Percentiles rank a stretch among this genome's conserved stretches.
These are phyloP conservation scores for Meyerozyma smithsonii DNA, from an alignment of 1,139 yeast species.

Conservation along the genomic window DNA sequence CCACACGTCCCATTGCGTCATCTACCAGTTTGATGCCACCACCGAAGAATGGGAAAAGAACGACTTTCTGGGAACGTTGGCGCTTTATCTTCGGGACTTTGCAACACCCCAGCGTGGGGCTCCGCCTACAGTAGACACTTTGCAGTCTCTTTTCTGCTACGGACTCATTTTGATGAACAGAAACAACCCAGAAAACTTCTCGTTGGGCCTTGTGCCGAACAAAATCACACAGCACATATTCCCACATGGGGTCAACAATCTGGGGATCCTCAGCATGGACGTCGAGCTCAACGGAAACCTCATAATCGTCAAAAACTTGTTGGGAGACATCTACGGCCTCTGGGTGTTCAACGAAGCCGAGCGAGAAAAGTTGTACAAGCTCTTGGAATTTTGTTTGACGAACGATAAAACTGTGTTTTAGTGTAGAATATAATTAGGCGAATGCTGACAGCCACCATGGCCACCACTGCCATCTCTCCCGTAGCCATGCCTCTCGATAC, in stretches of 20 bases:
- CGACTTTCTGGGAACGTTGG: constrained; percentile 77
- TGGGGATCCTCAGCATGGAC: constrained; percentile 52
- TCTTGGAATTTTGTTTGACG: constrained; percentile 55
- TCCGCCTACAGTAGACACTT: constrained; percentile 28
- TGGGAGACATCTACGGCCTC: constrained; percentile 79
- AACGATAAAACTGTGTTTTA: constrained; percentile 15
- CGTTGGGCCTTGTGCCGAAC: constrained; percentile 70
- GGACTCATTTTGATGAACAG: constrained; percentile 79
- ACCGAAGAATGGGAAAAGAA: constrained; percentile 76
- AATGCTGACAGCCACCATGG: too few species aligned
- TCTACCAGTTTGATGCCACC: constrained; percentile 64
- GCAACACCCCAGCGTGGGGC: constrained; percentile 24
- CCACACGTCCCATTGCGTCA: constrained; percentile 75
- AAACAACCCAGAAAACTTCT: constrained; percentile 69
- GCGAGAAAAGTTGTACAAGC: constrained; percentile 54
- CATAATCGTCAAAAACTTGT: constrained; percentile 69
- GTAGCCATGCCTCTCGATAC: too few species aligned
- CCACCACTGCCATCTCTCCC: too few species aligned
- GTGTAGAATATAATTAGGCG: background rate
- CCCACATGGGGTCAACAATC: constrained; percentile 36
- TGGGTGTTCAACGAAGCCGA: constrained; percentile 85
- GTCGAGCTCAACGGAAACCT: constrained; percentile 76
- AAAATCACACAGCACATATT: constrained; percentile 42
- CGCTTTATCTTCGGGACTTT: constrained; percentile 66
- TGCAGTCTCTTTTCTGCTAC: constrained; percentile 59